Evolutionary conservation across 495 filamentous ascomycete genomes (phyloP).

Genomic region (Talaromyces stipitatus): DNA sequence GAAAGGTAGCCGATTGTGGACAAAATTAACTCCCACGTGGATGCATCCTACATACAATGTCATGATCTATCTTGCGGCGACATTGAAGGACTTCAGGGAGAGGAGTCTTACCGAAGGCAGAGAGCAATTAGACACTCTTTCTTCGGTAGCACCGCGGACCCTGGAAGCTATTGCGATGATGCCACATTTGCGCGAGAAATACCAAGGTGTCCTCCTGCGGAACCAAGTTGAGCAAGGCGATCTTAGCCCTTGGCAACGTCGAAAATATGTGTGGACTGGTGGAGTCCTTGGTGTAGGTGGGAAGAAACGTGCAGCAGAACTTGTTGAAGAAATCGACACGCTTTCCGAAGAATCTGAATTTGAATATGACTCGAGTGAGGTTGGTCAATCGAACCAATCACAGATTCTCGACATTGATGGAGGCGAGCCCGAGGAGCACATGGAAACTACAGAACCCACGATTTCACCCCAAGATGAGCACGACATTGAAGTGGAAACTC

Average conservation of each 20-base stretch:
- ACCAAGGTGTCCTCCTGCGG: constrained; percentile 32
- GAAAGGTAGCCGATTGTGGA: constrained; percentile 24
- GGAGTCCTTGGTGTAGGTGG: constrained; percentile 22
- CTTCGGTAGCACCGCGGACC: constrained; percentile 39
- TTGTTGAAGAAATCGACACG: background rate
- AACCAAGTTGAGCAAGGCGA: constrained; percentile 11
- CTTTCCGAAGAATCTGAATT: background rate
- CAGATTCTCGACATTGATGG: background rate
- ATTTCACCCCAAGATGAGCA: constrained; percentile 15
- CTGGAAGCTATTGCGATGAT: constrained; percentile 45
- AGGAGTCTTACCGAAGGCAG: constrained; percentile 23
- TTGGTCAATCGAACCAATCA: no score
- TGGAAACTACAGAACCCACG: constrained; percentile 6
- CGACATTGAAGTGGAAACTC: constrained; percentile 19
- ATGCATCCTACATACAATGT: constrained; percentile 47
- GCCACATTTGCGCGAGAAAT: constrained; percentile 38
- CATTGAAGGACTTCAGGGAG: constrained; percentile 34
- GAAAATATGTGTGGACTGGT: constrained; percentile 25
- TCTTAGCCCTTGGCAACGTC: background rate
- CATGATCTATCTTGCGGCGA: constrained; percentile 45
- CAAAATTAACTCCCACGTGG: constrained; percentile 27
- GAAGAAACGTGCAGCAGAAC: background rate
- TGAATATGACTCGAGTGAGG: background rate
- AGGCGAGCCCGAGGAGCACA: background rate
- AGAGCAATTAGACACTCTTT: constrained; percentile 23